Base-by-base conservation (phyloP, 495 filamentous ascomycete species). In the Podospora anserina region DNA sequence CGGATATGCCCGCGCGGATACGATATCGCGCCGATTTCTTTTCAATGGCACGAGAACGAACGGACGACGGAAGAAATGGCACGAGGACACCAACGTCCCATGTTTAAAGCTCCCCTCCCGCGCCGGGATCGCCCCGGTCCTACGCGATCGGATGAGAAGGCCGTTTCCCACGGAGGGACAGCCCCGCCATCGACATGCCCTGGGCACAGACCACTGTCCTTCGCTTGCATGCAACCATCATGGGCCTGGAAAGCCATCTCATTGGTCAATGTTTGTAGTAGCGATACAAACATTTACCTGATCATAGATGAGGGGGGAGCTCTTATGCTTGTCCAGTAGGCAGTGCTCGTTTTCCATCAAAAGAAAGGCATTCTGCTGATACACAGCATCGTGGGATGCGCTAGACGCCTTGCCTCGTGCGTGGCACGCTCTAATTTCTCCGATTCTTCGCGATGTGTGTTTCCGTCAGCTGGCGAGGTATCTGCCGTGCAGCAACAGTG, bases 71-170 rank as follows among this genome's bases (percentile, higher is more conserved):
- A 26, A 19, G 26, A 67, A n/a, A 32, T 44, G 20, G 32, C 62
- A 55, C 65, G 61, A 59, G 62, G 61, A 53, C 28, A 34, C 19
- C 20, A 16, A 28, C 44, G n/a, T 54, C 58, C 58, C 20, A 56
- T 65, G 28, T 55, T 58, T 44, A 59, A 19, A 18, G 23, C 32
- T 60, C n/a, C 28, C 63, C 32, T 60, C n/a, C 28, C 63, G 28
- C 19, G 59, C 63, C 57, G 58, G 63, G 32, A 23, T 59, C 62
- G 58, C 55, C 56, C 58, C 44, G 55, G 63, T 56, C 18, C 55
- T 65, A 49, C 39, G 39, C 39, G 62, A 58, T 71, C 66, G 69
- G 69, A 71, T 54, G 69, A 68, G 58, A 62, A n/a, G 58, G 54
- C 27, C 39, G 13, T 16, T 49, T 49, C 39, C 56, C 53, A 66